Evolutionary conservation across 23 red algal species (phyloP).

Genomic region (Gracilaria vermiculophylla): DNA sequence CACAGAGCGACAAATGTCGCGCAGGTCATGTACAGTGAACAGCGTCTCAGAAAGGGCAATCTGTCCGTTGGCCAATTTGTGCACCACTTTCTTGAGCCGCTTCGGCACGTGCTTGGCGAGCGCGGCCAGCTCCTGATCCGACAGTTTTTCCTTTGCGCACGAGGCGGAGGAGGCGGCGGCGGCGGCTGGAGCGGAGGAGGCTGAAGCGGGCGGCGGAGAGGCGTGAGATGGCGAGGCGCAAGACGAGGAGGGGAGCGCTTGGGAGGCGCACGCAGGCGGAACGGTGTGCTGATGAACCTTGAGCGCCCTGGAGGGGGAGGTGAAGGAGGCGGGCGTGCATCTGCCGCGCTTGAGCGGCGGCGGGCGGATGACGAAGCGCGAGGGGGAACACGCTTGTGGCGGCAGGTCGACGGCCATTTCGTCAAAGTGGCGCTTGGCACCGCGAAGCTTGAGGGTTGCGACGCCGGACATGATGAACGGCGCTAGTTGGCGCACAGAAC

Average conservation of each 20-base stretch:
- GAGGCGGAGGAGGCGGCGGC: background rate
- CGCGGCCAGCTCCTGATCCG: conserved; percentile 37
- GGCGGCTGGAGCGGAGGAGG: background rate
- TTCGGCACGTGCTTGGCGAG: conserved; percentile 47
- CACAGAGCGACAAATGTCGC: conserved; percentile 32
- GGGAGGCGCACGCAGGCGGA: background rate
- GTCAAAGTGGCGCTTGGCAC: conserved; percentile 58
- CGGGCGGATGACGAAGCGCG: conserved; percentile 34
- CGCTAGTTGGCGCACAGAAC: too few relatives aligned
- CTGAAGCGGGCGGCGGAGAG: background rate
- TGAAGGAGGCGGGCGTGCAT: conserved; percentile 26
- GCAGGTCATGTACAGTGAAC: conserved; percentile 50
- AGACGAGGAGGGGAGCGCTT: background rate
- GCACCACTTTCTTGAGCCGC: conserved; percentile 43
- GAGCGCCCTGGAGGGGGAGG: background rate
- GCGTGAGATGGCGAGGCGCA: background rate
- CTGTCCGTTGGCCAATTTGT: conserved; percentile 33
- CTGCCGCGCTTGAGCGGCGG: conserved; percentile 55
- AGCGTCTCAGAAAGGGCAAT: conserved; percentile 23
- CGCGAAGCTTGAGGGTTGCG: conserved; percentile 60
- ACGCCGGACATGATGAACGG: conserved; percentile 51
- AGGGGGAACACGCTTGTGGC: conserved; percentile 32
- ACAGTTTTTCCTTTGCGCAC: conserved; percentile 1
- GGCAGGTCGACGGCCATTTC: conserved; percentile 65
- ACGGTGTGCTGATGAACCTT: background rate